Evolutionary conservation across 164 flowering plant genomes (phyloP).

Genomic region (Sextonia rubra): DNA sequence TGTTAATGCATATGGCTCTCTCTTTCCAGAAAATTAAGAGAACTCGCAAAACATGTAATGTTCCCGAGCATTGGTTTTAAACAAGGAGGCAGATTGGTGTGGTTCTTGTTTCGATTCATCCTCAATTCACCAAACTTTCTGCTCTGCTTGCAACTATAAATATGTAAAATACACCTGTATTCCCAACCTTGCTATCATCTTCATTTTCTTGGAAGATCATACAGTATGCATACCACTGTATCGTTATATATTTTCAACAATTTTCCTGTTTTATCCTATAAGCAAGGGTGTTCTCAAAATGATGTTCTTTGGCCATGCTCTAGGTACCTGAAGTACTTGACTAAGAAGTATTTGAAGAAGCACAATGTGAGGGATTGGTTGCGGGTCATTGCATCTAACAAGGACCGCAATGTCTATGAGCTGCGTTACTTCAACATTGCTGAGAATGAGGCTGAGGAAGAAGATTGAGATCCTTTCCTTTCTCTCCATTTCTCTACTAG

Average conservation of each 20-base stretch:
- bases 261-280: not conserved
- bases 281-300: not conserved
- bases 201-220: not conserved
- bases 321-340: conserved; percentile 70
- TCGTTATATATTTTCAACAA: not conserved
- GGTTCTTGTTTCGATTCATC: no score
- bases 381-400: conserved; percentile 69
- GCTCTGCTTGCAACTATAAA: no score
- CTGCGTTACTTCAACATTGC: conserved; percentile 79
- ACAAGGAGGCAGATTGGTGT: no score
- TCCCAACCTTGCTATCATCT: no score
- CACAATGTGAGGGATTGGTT: conserved; percentile 84
- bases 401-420: conserved; percentile 60
- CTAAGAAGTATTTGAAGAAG: conserved; percentile 76
- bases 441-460: conserved; percentile 75
- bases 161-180: no score
- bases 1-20: no score
- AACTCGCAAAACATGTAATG: no score
- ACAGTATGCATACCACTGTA: not conserved
- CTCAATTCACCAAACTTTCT: no score
- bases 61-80: no score
- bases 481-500: not conserved
- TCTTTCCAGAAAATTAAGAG: no score
- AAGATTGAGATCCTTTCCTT: conserved; percentile 14
- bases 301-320: not conserved